A percentile compares a stretch with the other conserved stretches of the same genome.
These are phyloP conservation scores for Entamoeba nuttalli DNA, from an alignment of 208 protist species.

Conservation along the genomic window DNA sequence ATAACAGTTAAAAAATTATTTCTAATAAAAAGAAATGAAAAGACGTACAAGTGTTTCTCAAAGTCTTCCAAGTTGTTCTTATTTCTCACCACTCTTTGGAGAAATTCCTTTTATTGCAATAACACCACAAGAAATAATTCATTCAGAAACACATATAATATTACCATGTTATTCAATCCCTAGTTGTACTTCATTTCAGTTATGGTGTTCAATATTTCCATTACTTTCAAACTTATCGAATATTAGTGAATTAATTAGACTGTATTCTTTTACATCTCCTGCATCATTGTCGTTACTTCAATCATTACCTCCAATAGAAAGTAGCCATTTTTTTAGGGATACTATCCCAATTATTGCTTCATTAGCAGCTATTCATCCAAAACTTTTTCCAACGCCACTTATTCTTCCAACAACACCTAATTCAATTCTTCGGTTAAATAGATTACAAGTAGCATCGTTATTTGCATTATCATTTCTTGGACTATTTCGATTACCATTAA, in stretches of 20 bases:
- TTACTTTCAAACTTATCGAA: background rate
- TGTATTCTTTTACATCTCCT: background rate
- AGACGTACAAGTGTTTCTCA: background rate
- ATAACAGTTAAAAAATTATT: background rate
- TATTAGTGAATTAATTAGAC: background rate
- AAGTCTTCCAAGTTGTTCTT: background rate
- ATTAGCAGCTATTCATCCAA: background rate
- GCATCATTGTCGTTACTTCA: background rate
- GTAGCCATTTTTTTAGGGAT: background rate
- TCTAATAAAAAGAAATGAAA: background rate
- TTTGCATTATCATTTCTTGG: background rate
- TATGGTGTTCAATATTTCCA: background rate
- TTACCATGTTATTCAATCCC: background rate
- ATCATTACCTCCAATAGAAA: background rate
- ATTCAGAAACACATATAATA: background rate
- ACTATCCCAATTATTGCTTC: background rate
- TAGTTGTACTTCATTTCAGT: background rate
- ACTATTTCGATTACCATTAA: background rate
- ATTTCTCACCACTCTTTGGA: background rate
- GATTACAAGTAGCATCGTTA: background rate
- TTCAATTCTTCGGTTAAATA: background rate
- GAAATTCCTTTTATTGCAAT: background rate
- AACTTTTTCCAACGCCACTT: background rate
- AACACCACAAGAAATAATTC: background rate
- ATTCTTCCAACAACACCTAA: background rate